These are phyloP conservation scores for Pezicula radicicola DNA, from an alignment of 2,329 filamentous ascomycete species.

Conservation along the genomic window DNA sequence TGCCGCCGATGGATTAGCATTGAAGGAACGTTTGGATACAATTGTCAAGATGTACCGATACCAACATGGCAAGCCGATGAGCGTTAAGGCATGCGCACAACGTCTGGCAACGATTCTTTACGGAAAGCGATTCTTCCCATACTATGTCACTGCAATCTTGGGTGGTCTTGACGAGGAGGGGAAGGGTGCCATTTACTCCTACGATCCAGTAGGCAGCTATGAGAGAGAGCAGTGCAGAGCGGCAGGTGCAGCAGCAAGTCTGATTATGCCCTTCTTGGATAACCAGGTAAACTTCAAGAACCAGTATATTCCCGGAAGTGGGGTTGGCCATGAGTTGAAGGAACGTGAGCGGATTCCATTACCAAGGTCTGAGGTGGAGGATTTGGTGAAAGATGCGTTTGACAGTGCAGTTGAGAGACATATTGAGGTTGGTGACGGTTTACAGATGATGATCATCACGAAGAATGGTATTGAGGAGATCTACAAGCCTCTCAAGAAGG, in stretches of 20 bases:
- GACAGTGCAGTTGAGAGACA: conserved; percentile 97
- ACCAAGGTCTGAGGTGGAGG: conserved; percentile 71
- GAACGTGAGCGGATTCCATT: conserved; percentile 70
- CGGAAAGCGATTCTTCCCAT: conserved; percentile 97
- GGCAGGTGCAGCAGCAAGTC: conserved; percentile 83
- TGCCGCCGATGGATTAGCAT: conserved; percentile 87
- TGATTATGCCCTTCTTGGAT: conserved; percentile 99
- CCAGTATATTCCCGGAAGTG: conserved; percentile 87
- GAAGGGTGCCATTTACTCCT: conserved; percentile 90
- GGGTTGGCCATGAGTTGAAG: conserved; percentile 76
- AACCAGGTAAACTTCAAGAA: conserved; percentile 99
- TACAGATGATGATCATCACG: conserved; percentile 95
- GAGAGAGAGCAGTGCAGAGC: conserved; percentile 95
- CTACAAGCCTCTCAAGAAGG: conserved; percentile 82
- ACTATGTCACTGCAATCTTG: conserved; percentile 94
- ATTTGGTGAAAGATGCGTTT: conserved; percentile 93
- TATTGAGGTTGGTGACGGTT: conserved; percentile 94
- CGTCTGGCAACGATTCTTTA: conserved; percentile 94
- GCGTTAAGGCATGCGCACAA: conserved; percentile 90
- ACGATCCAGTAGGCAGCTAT: conserved; percentile 97
- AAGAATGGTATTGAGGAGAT: conserved; percentile 85
- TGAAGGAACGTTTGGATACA: conserved; percentile 90
- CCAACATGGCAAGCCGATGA: conserved; percentile 96
- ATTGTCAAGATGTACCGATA: conserved; percentile 99
- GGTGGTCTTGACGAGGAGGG: conserved; percentile 94